These are phyloP conservation scores for Suhomyces sp. DNA, from an alignment of 805 yeast species.

Conservation along the genomic window DNA sequence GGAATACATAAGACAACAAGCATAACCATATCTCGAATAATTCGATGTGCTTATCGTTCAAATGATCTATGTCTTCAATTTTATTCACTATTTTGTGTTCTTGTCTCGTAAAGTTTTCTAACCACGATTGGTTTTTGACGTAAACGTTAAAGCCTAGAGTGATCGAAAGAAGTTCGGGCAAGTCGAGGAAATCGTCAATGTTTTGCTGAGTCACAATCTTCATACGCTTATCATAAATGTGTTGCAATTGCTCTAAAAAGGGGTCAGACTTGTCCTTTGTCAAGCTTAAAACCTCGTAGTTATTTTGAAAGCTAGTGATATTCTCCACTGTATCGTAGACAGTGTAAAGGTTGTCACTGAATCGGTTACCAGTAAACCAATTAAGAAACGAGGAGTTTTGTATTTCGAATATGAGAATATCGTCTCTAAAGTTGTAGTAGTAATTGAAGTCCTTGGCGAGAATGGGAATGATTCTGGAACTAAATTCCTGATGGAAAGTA, in stretches of 20 bases:
- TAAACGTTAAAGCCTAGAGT: conserved; percentile 13
- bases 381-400: conserved; percentile 28
- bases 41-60: conserved; percentile 15
- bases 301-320: conserved; percentile 15
- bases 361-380: conserved; percentile 28
- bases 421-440: conserved; percentile 15
- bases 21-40: conserved; percentile 35
- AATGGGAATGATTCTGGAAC: conserved; percentile 20
- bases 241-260: conserved; percentile 15
- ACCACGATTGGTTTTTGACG: conserved; percentile 15
- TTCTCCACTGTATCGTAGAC: conserved; percentile 14
- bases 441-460: conserved; percentile 23
- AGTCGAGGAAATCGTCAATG: conserved; percentile 9
- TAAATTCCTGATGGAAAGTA: conserved; percentile 12
- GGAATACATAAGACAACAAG: conserved; percentile 35
- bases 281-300: conserved; percentile 12
- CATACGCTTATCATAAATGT: conserved; percentile 12
- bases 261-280: conserved; percentile 14
- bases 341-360: conserved; percentile 19
- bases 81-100: conserved; percentile 6
- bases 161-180: conserved; percentile 19
- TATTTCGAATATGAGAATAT: conserved; percentile 18
- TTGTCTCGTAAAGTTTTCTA: conserved; percentile 14
- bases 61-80: conserved; percentile 14
- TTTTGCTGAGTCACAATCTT: conserved; percentile 8